Conservation (phyloP, 2,329 filamentous ascomycete species). For the Stachybotrys chartarum region DNA sequence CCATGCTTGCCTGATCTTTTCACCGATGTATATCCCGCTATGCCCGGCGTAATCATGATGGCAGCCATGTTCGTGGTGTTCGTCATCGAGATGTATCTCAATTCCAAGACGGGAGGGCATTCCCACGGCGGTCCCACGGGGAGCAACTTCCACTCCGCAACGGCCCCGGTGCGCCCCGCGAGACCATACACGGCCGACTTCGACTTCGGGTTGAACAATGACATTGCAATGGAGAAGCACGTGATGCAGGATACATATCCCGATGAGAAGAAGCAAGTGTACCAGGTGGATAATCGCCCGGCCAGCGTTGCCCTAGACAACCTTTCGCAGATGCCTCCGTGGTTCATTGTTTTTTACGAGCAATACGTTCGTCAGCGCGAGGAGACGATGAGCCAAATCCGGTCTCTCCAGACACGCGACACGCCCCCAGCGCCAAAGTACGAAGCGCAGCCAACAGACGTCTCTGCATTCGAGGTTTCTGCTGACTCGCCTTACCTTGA, state of each 20-base stretch:
- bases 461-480: conserved; percentile 13
- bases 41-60: conserved; percentile 62
- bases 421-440: conserved; percentile 13
- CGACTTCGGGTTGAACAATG: conserved; percentile 2
- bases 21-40: conserved; percentile 50
- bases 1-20: conserved; percentile 54
- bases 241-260: conserved; percentile 31
- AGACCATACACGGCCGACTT: not conserved
- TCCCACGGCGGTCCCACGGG: conserved; percentile 51
- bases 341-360: conserved; percentile 58
- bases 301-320: conserved; percentile 18
- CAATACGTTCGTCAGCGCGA: conserved; percentile 55
- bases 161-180: not conserved
- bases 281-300: conserved; percentile 10
- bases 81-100: conserved; percentile 54
- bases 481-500: conserved; percentile 25
- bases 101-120: conserved; percentile 51
- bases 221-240: conserved; percentile 30
- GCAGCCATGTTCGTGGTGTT: conserved; percentile 53
- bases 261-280: conserved; percentile 14
- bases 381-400: conserved; percentile 49
- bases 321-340: conserved; percentile 44
- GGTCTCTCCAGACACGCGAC: conserved; percentile 14
- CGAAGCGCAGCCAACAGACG: conserved; percentile 20
- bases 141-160: not conserved